Conservation (phyloP, 2,329 filamentous ascomycete species). For the Huntiella savannae region DNA sequence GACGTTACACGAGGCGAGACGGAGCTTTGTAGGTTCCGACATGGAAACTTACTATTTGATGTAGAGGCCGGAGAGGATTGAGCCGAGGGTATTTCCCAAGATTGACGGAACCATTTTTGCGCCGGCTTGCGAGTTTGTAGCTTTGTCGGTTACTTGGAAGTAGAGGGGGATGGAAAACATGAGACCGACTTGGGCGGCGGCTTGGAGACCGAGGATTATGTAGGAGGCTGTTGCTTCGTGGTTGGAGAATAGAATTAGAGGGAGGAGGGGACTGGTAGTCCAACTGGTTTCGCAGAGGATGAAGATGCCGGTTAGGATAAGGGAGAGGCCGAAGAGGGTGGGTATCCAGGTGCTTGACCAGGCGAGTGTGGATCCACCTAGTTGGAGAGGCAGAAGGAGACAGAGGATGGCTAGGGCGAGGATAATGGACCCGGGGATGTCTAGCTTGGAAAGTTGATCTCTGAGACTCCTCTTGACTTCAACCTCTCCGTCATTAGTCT, state of each 20-base stretch:
- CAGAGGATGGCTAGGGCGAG: conserved; percentile 38
- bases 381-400: conserved; percentile 34
- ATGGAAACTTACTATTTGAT: conserved; percentile 26
- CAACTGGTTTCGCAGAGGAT: conserved; percentile 26
- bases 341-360: conserved; percentile 32
- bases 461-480: neutral
- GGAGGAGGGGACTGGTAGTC: conserved; percentile 38
- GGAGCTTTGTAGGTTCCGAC: neutral
- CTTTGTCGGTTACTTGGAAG: conserved; percentile 42
- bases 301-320: conserved; percentile 25
- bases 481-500: too few species aligned
- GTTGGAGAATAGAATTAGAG: conserved; percentile 31
- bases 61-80: conserved; percentile 36
- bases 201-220: conserved; percentile 31
- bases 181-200: conserved; percentile 29
- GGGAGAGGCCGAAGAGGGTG: conserved; percentile 23
- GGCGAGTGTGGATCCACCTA: conserved; percentile 35
- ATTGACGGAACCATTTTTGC: conserved; percentile 48
- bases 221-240: conserved; percentile 34
- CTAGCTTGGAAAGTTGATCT: conserved; percentile 19
- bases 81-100: conserved; percentile 44
- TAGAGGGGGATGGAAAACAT: conserved; percentile 51
- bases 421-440: conserved; percentile 36
- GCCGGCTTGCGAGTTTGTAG: conserved; percentile 37
- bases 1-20: neutral